phyloP scores from a whole-genome alignment of 306 rosid species.

The Corylus avellana region DNA sequence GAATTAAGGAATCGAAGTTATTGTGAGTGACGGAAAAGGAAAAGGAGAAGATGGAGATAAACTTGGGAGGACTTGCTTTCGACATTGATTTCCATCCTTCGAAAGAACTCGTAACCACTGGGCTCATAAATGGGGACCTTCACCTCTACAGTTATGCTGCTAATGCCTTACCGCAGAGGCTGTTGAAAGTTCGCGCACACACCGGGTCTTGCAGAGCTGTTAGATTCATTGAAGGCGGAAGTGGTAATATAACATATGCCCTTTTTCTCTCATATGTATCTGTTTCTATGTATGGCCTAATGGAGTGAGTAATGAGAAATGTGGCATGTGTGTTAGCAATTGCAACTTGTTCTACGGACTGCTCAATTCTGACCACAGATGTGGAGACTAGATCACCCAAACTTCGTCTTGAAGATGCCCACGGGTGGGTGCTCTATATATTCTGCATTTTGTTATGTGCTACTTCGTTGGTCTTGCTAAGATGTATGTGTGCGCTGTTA shows the following conservation, averaged over 20 bases:
- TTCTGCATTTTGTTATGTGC: not conserved
- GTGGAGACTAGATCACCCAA: constrained; percentile 6
- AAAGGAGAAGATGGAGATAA: not conserved
- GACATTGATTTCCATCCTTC: constrained; percentile 4
- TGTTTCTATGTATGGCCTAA: not conserved
- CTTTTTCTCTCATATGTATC: not conserved
- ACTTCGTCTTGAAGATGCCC: constrained; percentile 10
- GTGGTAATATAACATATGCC: not conserved
- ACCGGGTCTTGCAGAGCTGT: constrained; percentile 6
- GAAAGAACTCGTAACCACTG: not conserved
- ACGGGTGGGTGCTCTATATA: not conserved
- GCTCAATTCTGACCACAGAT: constrained; percentile 5
- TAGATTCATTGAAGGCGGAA: not conserved
- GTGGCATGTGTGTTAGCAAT: not conserved
- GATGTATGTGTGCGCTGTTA: not conserved
- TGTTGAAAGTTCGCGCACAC: not conserved
- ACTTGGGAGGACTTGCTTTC: not conserved
- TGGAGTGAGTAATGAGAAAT: not conserved
- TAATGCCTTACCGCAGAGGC: not conserved
- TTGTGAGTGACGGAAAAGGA: not conserved
- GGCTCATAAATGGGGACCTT: not conserved
- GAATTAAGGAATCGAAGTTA: no score
- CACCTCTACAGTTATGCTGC: not conserved
- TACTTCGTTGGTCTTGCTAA: no score
- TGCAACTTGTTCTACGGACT: not conserved